A percentile compares a stretch with the other conserved stretches of the same genome.
Conservation (phyloP, 106 monocot genomes). For the Platanthera guangdongensis region DNA sequence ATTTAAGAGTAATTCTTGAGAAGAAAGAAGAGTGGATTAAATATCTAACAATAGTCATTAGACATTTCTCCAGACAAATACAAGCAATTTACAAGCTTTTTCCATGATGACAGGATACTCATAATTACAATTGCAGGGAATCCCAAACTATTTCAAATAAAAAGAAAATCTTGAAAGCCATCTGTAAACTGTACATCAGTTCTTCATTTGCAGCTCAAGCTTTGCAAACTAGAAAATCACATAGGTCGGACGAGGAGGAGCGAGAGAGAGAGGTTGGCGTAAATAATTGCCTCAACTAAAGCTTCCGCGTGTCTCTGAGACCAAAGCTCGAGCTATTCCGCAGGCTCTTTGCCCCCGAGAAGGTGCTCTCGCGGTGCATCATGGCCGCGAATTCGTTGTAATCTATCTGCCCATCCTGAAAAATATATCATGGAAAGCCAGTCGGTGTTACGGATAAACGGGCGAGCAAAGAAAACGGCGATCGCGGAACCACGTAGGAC, state of each 20-base stretch:
- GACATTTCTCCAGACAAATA: not conserved
- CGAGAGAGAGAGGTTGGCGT: not conserved
- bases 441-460: too few species aligned
- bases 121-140: slow-evolving; percentile 1
- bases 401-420: slow-evolving; percentile 61
- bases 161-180: not conserved
- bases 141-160: not conserved
- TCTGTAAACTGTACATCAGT: not conserved
- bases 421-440: not conserved
- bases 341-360: slow-evolving; percentile 33
- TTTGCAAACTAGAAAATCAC: not conserved
- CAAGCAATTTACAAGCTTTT: not conserved
- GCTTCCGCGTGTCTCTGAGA: slow-evolving; percentile 41
- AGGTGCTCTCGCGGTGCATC: slow-evolving; percentile 55
- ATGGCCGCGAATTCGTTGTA: slow-evolving; percentile 64
- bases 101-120: not conserved
- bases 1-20: too few species aligned
- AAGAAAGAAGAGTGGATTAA: too few species aligned
- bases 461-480: too few species aligned
- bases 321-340: slow-evolving; percentile 35
- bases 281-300: slow-evolving; percentile 19
- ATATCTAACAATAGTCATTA: not conserved
- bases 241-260: not conserved
- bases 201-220: not conserved
- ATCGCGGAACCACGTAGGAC: too few species aligned